Percentiles rank a stretch among this genome's conserved stretches.
These are phyloP conservation scores for Dysphania ambrosioides DNA, from an alignment of 148 eudicot species.

Conservation along the genomic window DNA sequence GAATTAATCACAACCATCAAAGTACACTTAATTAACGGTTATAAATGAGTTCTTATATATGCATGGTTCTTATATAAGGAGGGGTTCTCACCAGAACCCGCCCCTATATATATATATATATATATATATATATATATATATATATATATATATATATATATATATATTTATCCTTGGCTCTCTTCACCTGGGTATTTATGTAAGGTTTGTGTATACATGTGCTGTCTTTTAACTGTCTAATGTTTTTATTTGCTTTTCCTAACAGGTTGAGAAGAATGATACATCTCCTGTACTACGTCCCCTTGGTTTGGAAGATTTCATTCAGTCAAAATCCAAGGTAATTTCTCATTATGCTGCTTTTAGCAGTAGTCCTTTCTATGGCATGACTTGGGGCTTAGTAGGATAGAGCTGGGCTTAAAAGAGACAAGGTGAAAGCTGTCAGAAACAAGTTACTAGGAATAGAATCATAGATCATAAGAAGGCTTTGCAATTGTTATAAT, in stretches of 20 bases:
- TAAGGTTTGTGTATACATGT: not conserved
- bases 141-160: too few species aligned
- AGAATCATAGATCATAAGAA: too few species aligned
- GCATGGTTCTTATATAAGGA: too few species aligned
- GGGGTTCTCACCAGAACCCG: too few species aligned
- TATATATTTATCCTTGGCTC: not conserved
- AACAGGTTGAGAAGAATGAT: conserved; percentile 48
- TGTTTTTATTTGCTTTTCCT: conserved; percentile 16
- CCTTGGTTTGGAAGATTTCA: conserved; percentile 77
- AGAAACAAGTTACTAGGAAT: not conserved
- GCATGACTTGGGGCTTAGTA: not conserved
- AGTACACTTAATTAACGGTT: too few species aligned
- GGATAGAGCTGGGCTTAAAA: not conserved
- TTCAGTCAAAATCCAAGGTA: conserved; percentile 91
- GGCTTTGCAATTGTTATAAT: too few species aligned
- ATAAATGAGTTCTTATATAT: too few species aligned
- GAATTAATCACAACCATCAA: too few species aligned
- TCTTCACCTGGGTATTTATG: not conserved
- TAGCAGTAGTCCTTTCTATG: not conserved
- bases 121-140: too few species aligned
- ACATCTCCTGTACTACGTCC: conserved; percentile 52
- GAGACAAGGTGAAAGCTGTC: not conserved
- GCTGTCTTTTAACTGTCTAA: not conserved
- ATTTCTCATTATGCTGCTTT: not conserved
- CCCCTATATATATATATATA: too few species aligned